Evolutionary conservation across 1,284 basidiomycete species (phyloP).

Genomic region (Austroboletus niveus): DNA sequence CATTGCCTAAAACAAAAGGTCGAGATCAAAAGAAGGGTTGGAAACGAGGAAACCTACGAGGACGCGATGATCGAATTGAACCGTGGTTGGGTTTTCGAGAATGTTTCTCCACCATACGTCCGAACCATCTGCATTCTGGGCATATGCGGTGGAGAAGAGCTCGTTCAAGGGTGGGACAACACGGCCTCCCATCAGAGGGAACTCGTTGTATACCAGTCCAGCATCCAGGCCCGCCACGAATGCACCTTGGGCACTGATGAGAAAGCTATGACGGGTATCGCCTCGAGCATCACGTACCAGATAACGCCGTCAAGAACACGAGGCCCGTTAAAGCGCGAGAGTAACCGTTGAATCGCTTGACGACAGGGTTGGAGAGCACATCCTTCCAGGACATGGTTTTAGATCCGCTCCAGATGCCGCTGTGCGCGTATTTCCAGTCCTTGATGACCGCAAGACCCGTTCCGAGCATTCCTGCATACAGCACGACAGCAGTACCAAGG

Average conservation of each 20-base stretch:
- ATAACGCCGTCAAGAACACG: constrained; percentile 88
- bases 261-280: constrained; percentile 1
- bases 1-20: constrained; percentile 55
- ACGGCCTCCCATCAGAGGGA: constrained; percentile 93
- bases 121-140: constrained; percentile 61
- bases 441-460: constrained; percentile 78
- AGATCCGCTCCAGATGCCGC: constrained; percentile 42
- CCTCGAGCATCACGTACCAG: constrained; percentile 52
- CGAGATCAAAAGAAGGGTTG: neutral
- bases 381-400: constrained; percentile 47
- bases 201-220: constrained; percentile 96
- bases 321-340: constrained; percentile 68
- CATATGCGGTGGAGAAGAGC: constrained; percentile 78
- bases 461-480: constrained; percentile 91
- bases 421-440: constrained; percentile 74
- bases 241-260: constrained; percentile 59
- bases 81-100: constrained; percentile 96
- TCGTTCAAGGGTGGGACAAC: constrained; percentile 83
- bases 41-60: constrained; percentile 57
- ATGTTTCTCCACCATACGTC: constrained; percentile 92
- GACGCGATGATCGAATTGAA: constrained; percentile 94
- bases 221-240: constrained; percentile 98
- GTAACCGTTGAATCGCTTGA: constrained; percentile 59
- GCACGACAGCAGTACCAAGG: constrained; percentile 83
- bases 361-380: constrained; percentile 54